phyloP scores from a whole-genome alignment of 2,329 filamentous ascomycete species.

The Bipolaris sorokiniana region DNA sequence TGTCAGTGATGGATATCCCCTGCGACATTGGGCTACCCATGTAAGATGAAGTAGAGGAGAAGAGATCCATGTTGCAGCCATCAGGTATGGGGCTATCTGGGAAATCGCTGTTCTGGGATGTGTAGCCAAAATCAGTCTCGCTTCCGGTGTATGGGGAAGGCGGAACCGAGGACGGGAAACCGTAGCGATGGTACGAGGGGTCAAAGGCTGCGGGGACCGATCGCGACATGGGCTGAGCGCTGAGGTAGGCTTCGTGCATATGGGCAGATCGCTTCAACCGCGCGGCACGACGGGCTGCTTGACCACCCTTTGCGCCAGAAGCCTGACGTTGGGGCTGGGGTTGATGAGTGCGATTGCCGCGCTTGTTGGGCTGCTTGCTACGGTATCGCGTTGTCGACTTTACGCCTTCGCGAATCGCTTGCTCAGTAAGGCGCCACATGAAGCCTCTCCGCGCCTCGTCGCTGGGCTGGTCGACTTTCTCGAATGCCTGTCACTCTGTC shows the following conservation, averaged over 20 bases:
- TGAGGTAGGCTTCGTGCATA: slow-evolving; percentile 26
- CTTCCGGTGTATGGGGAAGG: slow-evolving; percentile 30
- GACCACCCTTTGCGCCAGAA: slow-evolving; percentile 55
- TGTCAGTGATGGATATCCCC: slow-evolving; percentile 14
- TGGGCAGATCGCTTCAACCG: slow-evolving; percentile 30
- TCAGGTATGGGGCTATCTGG: slow-evolving; percentile 13
- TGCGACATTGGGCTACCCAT: slow-evolving; percentile 1
- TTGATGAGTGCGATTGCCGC: slow-evolving; percentile 34
- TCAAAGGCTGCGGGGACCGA: slow-evolving; percentile 26
- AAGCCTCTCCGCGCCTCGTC: slow-evolving; percentile 69
- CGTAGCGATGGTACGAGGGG: slow-evolving; percentile 12
- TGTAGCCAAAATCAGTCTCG: slow-evolving; percentile 28
- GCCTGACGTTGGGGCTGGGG: slow-evolving; percentile 51
- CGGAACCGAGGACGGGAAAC: slow-evolving; percentile 15
- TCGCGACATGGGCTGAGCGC: slow-evolving; percentile 28
- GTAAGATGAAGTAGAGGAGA: slow-evolving; percentile 5
- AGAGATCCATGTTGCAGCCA: slow-evolving; percentile 10
- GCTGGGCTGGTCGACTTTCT: slow-evolving; percentile 56
- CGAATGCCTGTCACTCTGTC: slow-evolving; percentile 57
- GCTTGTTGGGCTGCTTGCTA: slow-evolving; percentile 54
- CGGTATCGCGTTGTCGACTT: slow-evolving; percentile 77
- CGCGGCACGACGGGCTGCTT: slow-evolving; percentile 47
- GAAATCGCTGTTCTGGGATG: slow-evolving; percentile 6
- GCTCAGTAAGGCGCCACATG: slow-evolving; percentile 77
- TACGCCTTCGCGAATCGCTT: slow-evolving; percentile 73